Base-by-base conservation (phyloP, 257 asterid genomes). In the Forsythia suspensa region DNA sequence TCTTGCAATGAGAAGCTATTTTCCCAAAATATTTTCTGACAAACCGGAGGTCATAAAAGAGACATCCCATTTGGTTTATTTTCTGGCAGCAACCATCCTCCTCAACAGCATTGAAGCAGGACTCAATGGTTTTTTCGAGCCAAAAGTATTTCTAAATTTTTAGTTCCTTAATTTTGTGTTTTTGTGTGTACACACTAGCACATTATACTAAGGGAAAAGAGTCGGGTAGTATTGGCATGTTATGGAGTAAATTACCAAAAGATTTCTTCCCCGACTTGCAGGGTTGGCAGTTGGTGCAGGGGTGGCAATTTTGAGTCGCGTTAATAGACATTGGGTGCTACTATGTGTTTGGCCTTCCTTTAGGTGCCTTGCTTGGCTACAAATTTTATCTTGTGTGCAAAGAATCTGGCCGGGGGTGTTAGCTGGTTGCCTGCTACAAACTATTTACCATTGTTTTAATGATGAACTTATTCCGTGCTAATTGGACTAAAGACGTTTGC, bases 251-350 rank as follows among this genome's bases (percentile, higher is more conserved):
- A 20, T 38, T 81, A 48, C 66, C 24, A 40, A 18, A 38, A 81
- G 36, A 41, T 2, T 63, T 24, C 36, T 42, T 41, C 15, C 13
- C 37, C 3, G 18, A 20, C 16, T 39, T 79, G 86, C 90, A 92
- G 98, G 98, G 72, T 94, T 94, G 74, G 98, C 96, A n/a, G 94
- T 94, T 16, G 98, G 98, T 68, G 97, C 98, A 4, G 24, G 98
- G 98, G 8, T 92, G 97, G 98, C 97, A 94, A 82, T 44, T 78
- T 42, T 86, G 89, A 0, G 97, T 94, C 1, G 98, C 97, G 0
- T n/a, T 86, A 6, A 77, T 94, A 78, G 92, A 94, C 83, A 2
- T 86, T 0, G 84, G 57, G 1, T 88, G 94, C 67, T 92, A 94
- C 77, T 91, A 92, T 15, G 5, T 88, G 0, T 83, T 92, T 38